Base-by-base conservation (phyloP, 768 basidiomycete genomes). In the Suillus occidentalis region DNA sequence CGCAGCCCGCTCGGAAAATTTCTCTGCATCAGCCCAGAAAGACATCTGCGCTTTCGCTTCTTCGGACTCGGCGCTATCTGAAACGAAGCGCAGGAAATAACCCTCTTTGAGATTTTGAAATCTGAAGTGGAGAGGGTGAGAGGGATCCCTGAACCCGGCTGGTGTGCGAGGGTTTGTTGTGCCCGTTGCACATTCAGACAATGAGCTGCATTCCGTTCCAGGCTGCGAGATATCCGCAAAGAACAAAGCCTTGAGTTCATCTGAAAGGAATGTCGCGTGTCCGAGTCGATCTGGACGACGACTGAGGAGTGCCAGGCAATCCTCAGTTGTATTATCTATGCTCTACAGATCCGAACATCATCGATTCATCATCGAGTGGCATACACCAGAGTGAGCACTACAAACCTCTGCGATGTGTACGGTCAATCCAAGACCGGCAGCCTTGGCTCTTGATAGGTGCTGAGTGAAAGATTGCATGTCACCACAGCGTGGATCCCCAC, bases 361-460 rank as follows among this genome's bases (percentile, higher is more conserved):
- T n/a, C n/a, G n/a, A n/a, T n/a, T n/a, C n/a, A n/a, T n/a, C n/a
- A n/a, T n/a, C n/a, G n/a, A n/a, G n/a, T n/a, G n/a, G n/a, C n/a
- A n/a, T n/a, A n/a, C n/a, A n/a, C n/a, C n/a, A 34, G 31, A 34
- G 25, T 47, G 37, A 9, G 34, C 8, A 58, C 25, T 28, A 70
- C 75, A 20, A 65, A 89, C 91, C 83, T 95, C 93, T 2, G 93
- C 91, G 61, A 94, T 88, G 74, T 95, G 93, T 39, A 94, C 73
- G 0, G 93, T 95, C n/a, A 93, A 69, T 2, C 87, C 83, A 10
- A 95, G 73, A 0, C 90, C 90, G 1, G 83, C 86, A 45, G 72
- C 78, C 62, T 83, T 87, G 1, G 85, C 91, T 55, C 78, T 75
- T 13, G 72, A 74, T 69, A 94, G 85, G 66, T 85, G 79, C 31